A percentile compares a stretch with the other conserved stretches of the same genome.
Conservation (phyloP, 129 eudicot genomes). For the Flaveria bidentis region DNA sequence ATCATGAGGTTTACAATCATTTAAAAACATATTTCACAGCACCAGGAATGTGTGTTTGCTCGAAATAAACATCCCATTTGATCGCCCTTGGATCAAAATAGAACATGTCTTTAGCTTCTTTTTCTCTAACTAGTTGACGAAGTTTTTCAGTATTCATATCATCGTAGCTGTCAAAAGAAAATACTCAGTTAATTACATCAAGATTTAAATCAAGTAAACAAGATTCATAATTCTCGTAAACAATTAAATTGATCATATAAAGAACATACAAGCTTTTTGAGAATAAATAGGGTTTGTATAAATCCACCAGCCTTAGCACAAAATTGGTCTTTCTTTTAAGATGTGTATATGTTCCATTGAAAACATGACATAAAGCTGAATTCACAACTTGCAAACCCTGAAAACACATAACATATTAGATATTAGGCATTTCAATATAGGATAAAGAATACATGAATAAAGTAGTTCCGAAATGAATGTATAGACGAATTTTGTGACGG, state of each 20-base stretch:
- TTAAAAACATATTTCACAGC: conserved; percentile 74
- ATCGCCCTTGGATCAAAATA: conserved; percentile 73
- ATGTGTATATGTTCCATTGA: conserved; percentile 23
- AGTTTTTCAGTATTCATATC: conserved; percentile 77
- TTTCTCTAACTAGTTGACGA: conserved; percentile 48
- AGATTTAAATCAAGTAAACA: not conserved
- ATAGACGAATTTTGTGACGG: not conserved
- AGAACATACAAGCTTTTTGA: conserved; percentile 53
- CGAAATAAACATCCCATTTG: conserved; percentile 71
- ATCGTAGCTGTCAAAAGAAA: conserved; percentile 54
- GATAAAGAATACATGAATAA: not conserved
- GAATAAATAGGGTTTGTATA: conserved; percentile 60
- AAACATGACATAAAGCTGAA: conserved; percentile 35
- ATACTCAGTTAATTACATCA: not conserved
- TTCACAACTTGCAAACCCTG: conserved; percentile 34
- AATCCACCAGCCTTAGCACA: conserved; percentile 42
- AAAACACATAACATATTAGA: conserved; percentile 2
- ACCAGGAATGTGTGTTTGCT: conserved; percentile 68
- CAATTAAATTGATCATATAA: not conserved
- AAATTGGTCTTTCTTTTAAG: conserved; percentile 38
- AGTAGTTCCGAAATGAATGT: not conserved
- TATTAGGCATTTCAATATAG: not conserved
- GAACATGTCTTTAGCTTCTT: conserved; percentile 51
- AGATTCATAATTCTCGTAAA: not conserved
- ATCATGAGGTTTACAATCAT: conserved; percentile 30